phyloP scores from a whole-genome alignment of 805 yeast species.

The Sugiyamaella mastotermitis region DNA sequence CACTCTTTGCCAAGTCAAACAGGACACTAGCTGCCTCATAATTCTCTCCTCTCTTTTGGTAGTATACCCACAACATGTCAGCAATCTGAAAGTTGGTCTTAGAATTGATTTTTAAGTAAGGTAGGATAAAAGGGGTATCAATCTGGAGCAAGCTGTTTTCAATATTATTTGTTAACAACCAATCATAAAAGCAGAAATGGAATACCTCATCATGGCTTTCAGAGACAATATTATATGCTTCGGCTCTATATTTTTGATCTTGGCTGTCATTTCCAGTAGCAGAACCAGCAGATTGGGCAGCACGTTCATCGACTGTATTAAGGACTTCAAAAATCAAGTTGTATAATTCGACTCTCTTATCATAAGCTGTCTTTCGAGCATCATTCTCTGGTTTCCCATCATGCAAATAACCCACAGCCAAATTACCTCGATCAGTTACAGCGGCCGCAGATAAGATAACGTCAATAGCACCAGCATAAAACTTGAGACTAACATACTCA shows the following conservation, averaged over 20 bases:
- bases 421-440: constrained; percentile 55
- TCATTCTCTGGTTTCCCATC: constrained; percentile 48
- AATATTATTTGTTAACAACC: constrained; percentile 76
- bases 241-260: constrained; percentile 22
- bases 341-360: constrained; percentile 55
- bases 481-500: constrained; percentile 71
- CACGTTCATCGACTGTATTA: constrained; percentile 56
- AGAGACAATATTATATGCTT: constrained; percentile 59
- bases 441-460: constrained; percentile 72
- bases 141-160: constrained; percentile 73
- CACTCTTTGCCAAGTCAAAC: constrained; percentile 66
- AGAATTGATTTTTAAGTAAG: constrained; percentile 54
- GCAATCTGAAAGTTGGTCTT: constrained; percentile 62
- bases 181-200: constrained; percentile 87
- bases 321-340: constrained; percentile 70
- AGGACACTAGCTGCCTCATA: constrained; percentile 80
- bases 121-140: constrained; percentile 73
- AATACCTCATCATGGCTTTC: constrained; percentile 74
- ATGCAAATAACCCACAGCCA: constrained; percentile 50
- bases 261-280: neutral
- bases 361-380: constrained; percentile 44
- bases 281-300: constrained; percentile 19
- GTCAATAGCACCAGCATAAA: constrained; percentile 79
- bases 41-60: constrained; percentile 73
- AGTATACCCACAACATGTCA: constrained; percentile 81